These are phyloP conservation scores for Corchorus olitorius DNA, from an alignment of 345 rosid species.

Conservation along the genomic window DNA sequence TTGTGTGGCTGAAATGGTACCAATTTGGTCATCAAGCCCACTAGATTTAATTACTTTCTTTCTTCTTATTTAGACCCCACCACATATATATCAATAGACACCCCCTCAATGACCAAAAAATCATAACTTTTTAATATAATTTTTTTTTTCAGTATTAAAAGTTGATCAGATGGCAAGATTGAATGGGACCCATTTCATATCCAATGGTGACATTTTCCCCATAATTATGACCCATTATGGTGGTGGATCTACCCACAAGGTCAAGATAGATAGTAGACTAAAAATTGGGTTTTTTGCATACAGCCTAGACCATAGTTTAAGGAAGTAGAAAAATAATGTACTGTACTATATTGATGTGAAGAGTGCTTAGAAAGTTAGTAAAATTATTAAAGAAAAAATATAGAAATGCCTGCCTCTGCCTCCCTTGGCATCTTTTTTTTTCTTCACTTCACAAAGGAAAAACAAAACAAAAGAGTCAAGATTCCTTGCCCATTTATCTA, in stretches of 20 bases:
- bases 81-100: background rate
- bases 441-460: conserved; percentile 19
- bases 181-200: conserved; percentile 17
- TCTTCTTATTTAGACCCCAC: background rate
- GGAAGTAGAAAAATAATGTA: background rate
- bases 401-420: conserved; percentile 26
- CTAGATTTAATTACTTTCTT: background rate
- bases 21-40: conserved; percentile 15
- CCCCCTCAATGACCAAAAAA: background rate
- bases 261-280: background rate
- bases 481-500: conserved; percentile 57
- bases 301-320: background rate
- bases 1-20: conserved; percentile 10
- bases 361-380: conserved; percentile 9
- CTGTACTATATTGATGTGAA: background rate
- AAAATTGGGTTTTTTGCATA: background rate
- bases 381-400: background rate
- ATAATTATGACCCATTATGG: background rate
- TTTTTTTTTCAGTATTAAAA: background rate
- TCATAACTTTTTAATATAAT: background rate
- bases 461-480: conserved; percentile 38
- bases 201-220: background rate
- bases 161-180: conserved; percentile 7
- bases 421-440: conserved; percentile 45
- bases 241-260: conserved; percentile 6